A percentile compares a stretch with the other conserved stretches of the same genome.
phyloP scores from a whole-genome alignment of 805 yeast genomes.

The Candida odintsovae region DNA sequence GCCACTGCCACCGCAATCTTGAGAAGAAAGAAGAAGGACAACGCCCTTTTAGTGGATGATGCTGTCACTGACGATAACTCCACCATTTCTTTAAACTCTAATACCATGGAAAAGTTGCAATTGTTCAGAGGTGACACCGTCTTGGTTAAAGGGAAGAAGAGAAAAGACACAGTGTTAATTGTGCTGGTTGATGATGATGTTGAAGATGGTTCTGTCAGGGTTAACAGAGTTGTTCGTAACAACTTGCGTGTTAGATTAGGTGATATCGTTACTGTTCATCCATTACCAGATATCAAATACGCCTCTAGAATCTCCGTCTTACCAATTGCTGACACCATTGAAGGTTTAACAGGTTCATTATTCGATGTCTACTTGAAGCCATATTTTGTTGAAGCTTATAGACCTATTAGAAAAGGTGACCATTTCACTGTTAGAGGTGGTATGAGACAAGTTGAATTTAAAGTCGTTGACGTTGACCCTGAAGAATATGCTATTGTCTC shows the following conservation, averaged over 20 bases:
- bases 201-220: conserved; percentile 90
- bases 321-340: conserved; percentile 97
- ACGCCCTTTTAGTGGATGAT: conserved; percentile 88
- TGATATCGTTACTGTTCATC: conserved; percentile 84
- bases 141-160: conserved; percentile 93
- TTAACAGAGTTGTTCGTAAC: conserved; percentile 94
- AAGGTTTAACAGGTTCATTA: conserved; percentile 93
- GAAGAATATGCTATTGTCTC: conserved; percentile 97
- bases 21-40: conserved; percentile 96
- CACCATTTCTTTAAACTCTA: conserved; percentile 89
- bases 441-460: conserved; percentile 98
- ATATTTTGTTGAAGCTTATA: conserved; percentile 96
- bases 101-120: conserved; percentile 91
- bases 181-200: conserved; percentile 95
- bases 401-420: conserved; percentile 98
- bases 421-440: conserved; percentile 96
- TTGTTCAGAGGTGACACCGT: conserved; percentile 98
- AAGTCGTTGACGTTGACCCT: conserved; percentile 97
- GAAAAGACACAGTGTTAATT: conserved; percentile 94
- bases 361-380: conserved; percentile 97
- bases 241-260: conserved; percentile 92
- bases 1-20: conserved; percentile 95
- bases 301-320: conserved; percentile 91
- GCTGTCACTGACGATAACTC: conserved; percentile 97
- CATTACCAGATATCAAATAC: conserved; percentile 97